Percentiles rank a stretch among this genome's conserved stretches.
Conservation (phyloP, 495 filamentous ascomycete species). For the Terfezia boudieri region DNA sequence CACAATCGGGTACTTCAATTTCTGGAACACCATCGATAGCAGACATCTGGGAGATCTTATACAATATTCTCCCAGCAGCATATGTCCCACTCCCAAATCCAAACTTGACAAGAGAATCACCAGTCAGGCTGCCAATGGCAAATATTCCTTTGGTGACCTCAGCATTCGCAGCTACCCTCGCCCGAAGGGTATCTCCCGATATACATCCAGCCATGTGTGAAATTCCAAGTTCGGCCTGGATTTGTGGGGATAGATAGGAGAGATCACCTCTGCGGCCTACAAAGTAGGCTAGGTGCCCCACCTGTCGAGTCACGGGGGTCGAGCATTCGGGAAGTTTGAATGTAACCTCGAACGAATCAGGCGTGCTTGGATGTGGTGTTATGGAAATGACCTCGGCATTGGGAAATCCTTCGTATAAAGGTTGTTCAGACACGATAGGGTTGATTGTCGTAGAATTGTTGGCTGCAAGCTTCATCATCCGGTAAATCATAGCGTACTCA, state of each 20-base stretch:
- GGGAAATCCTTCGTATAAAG: slow-evolving; percentile 34
- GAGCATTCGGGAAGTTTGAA: background rate
- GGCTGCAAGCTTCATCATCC: slow-evolving; percentile 36
- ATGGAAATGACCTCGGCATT: slow-evolving; percentile 28
- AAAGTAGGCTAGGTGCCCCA: background rate
- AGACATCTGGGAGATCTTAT: no score
- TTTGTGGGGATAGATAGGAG: slow-evolving; percentile 25
- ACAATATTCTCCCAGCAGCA: slow-evolving; percentile 30
- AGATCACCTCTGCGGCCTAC: slow-evolving; percentile 39
- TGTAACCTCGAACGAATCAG: background rate
- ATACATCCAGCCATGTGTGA: slow-evolving; percentile 22
- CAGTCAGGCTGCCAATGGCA: slow-evolving; percentile 39
- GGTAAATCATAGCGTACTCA: slow-evolving; percentile 41
- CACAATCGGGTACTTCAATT: no score
- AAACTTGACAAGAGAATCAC: slow-evolving; percentile 42
- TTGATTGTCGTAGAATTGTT: background rate
- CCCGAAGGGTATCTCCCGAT: slow-evolving; percentile 34
- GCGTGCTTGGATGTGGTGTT: background rate
- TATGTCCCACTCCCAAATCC: slow-evolving; percentile 39
- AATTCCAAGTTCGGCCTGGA: background rate
- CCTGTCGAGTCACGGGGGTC: background rate
- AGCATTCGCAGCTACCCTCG: slow-evolving; percentile 26
- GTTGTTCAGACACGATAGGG: slow-evolving; percentile 24
- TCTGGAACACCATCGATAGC: no score
- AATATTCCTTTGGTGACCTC: slow-evolving; percentile 35